Evolutionary conservation across 2,329 filamentous ascomycete genomes (phyloP), one percentile per base, ranked within the genome.

Genomic region (Sclerotiophoma versabilis): DNA sequence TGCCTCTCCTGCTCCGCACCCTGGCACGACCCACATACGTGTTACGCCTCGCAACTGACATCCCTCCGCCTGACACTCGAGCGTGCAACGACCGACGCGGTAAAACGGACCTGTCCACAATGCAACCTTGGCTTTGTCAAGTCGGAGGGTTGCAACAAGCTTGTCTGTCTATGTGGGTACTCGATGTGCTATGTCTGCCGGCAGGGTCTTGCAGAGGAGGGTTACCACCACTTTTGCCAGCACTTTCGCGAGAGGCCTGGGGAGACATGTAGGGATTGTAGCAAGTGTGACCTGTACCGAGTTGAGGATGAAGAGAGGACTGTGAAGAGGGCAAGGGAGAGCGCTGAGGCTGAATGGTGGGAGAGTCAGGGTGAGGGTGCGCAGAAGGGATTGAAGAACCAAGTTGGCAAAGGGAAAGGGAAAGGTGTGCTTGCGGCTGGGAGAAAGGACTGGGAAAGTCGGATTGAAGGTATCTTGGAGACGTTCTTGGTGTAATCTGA

Each of bases 111-210:
- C 9, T 99, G 95, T 73, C 95, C 95, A 8, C 86, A 89, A 41
- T 99, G 95, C 80, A 89, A 91, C 64, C 91, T 93, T 9, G 91
- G 88, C 14, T 98, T 98, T 73, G 91, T 99, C 76, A 98, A 98
- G 75, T 89, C 87, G 6, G 87, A 88, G 22, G 95, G 95, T 67
- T 99, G 95, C 83, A 99, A 99, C 80, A 98, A 98, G 78, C 83
- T 99, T 33, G 93, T 92, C 5, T 98, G 95, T 72, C 87, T 92
- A 14, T 99, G 95, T 76, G 95, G 95, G 8, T 98, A 98, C 77
- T 89, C 90, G 65, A 98, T 98, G 93, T 99, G 95, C 74, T 99
- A 99, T 70, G 86, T 98, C 39, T 99, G 95, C 75, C 90, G 95
- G 33, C 71, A 76, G 34, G 76, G 79, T n/a, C 76, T 83, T 15